Conservation (phyloP, 2,329 filamentous ascomycete species). For the Delphinella strobiligena region DNA sequence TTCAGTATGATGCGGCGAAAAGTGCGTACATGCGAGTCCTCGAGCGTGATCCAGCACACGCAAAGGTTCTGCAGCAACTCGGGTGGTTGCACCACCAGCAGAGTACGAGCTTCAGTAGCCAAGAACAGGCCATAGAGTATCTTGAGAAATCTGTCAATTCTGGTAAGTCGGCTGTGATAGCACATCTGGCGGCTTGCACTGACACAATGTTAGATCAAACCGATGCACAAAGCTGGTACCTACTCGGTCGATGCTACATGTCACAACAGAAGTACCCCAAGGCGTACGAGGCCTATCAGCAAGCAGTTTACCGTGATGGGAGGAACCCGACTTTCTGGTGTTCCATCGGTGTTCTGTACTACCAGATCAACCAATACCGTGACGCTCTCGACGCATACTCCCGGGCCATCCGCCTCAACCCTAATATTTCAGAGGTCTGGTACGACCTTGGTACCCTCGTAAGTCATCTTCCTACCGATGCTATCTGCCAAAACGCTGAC, state of each 20-base stretch:
- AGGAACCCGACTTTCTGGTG: conserved; percentile 99
- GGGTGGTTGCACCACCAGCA: conserved; percentile 97
- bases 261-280: conserved; percentile 98
- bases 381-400: conserved; percentile 97
- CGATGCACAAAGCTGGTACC: conserved; percentile 97
- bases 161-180: conserved; percentile 52
- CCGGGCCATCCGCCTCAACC: conserved; percentile 88
- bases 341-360: conserved; percentile 96
- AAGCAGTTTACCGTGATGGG: conserved; percentile 94
- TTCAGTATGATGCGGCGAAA: conserved; percentile 84
- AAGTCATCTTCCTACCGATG: conserved; percentile 30
- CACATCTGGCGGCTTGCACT: too few species aligned
- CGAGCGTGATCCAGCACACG: conserved; percentile 88
- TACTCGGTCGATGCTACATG: conserved; percentile 97
- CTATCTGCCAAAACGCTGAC: conserved; percentile 19
- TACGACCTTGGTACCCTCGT: conserved; percentile 94
- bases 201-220: conserved; percentile 55
- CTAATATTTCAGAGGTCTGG: conserved; percentile 98
- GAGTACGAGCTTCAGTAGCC: conserved; percentile 78
- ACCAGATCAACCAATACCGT: conserved; percentile 98
- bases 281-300: conserved; percentile 95
- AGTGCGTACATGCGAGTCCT: conserved; percentile 84
- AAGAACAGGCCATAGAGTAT: conserved; percentile 94
- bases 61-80: conserved; percentile 94
- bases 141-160: conserved; percentile 91